Evolutionary conservation across 202 grass and related monocot species (phyloP), one percentile per base, ranked within the genome.

Genomic region (Setaria italica): DNA sequence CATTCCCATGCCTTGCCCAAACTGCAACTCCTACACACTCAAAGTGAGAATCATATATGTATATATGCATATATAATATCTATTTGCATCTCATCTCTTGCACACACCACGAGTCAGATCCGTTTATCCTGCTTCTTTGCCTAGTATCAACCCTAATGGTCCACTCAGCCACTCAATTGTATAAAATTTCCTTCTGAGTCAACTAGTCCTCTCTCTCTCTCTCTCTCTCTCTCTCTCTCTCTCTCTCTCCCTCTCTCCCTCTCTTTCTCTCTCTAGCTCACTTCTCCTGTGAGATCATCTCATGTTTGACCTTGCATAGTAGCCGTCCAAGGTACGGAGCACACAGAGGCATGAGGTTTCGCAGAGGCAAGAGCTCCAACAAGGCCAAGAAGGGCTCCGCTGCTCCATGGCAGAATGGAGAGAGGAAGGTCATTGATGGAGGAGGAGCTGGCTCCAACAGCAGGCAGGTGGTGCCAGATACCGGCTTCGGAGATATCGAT

Each of bases 381-480:
- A 78, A 77, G 80, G 59, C 67, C 30, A 87, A 79, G 80, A 83
- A 83, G 80, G 21, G 67, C 58, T 74, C 66, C 1, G 16, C 84
- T 14, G 67, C 30, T 62, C 67, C 80, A 13, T 20, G 42, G 30
- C 74, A 74, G 33, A 37, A 56, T 3, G 39, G 62, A 11, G 85
- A 76, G 71, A 58, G 57, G 60, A 59, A 33, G 76, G 54, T 3
- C 54, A 17, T 48, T 29, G 67, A 51, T 37, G 88, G 71, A 53
- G 67, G 66, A 65, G 88, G 58, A 67, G 67, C 41, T 59, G 59
- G 49, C 58, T 79, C 88, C n/a, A 86, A 86, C 51, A 78, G 72
- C 74, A 83, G 88, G 74, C 88, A 86, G 33, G 67, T 90, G 3
- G 83, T 42, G 8, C 84, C 84, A 48, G 88, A 90, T 33, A 83